Evolutionary conservation across 129 eudicot species (phyloP), one percentile per base, ranked within the genome.

Genomic region (Helichrysum umbraculigerum): DNA sequence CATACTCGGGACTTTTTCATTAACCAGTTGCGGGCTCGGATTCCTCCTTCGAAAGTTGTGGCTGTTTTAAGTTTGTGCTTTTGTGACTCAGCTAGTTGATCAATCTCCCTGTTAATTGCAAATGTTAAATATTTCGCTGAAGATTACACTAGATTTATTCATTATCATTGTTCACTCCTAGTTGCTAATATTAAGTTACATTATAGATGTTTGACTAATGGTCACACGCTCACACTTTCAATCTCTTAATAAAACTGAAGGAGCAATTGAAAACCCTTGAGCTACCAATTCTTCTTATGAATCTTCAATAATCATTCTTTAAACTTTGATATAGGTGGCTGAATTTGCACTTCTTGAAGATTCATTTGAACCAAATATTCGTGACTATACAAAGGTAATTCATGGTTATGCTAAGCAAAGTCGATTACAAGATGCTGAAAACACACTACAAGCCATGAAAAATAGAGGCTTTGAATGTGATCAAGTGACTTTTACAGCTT

Each of bases 331-430:
- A 6, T 77, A 94, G 98, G 86, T 91, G 39, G 91, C 84, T 42
- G 96, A 85, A 80, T 82, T 75, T 76, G 91, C 96, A 11, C 87
- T 94, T 12, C 58, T 68, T 39, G 90, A 91, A 84, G 97, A 94
- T 58, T 91, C 98, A 34, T 86, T 94, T 51, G 98, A 94, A 86
- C 77, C 93, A 7, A 89, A 91, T 51, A 79, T 91, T 29, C 98
- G 98, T 17, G 98, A 94, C 70, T 91, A 91, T 54, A 94, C 97
- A 28, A 94, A 94, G 83, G 76, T 94, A 56, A 94, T 94, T 70
- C 93, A 94, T 32, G 86, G 83, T 21, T 91, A 91, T 69, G 92
- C 97, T 16, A 91, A 82, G 79, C 90, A 84, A 77, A 82, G 85
- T 74, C 83, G 77, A 59, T 71, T 94, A 74, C 83, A 72, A 74